phyloP scores from a whole-genome alignment of 192 early-diverging fungal genomes.

The Backusella parvicylindrica region DNA sequence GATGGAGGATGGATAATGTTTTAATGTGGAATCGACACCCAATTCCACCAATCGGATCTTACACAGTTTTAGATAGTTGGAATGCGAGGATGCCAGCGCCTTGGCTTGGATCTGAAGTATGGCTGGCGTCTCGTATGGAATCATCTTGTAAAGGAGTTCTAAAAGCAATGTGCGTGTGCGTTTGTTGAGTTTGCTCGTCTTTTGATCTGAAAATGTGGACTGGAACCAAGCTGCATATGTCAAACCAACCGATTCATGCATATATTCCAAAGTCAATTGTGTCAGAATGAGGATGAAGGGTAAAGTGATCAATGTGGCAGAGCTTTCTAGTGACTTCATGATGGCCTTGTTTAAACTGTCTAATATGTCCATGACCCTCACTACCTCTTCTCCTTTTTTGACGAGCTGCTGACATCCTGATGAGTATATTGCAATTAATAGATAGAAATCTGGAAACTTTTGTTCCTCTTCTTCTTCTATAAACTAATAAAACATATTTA shows the following conservation, averaged over 20 bases:
- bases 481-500: background rate
- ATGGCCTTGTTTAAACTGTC: background rate
- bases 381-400: background rate
- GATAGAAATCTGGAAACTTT: background rate
- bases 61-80: background rate
- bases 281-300: background rate
- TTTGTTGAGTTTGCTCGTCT: background rate
- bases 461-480: background rate
- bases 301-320: background rate
- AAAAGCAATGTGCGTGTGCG: background rate
- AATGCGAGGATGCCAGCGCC: background rate
- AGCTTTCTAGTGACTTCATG: background rate
- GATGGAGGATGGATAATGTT: background rate
- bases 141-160: background rate
- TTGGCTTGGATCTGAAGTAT: constrained; percentile 9
- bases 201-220: background rate
- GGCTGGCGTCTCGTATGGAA: background rate
- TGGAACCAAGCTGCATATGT: constrained; percentile 1
- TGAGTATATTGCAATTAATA: background rate
- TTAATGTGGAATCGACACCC: background rate
- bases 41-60: background rate
- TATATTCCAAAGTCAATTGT: constrained; percentile 1
- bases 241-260: background rate
- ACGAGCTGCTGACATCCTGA: background rate
- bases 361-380: background rate